Percentiles rank a stretch among this genome's conserved stretches.
Conservation (phyloP, 805 yeast species). For the Hanseniaspora lachancei region DNA sequence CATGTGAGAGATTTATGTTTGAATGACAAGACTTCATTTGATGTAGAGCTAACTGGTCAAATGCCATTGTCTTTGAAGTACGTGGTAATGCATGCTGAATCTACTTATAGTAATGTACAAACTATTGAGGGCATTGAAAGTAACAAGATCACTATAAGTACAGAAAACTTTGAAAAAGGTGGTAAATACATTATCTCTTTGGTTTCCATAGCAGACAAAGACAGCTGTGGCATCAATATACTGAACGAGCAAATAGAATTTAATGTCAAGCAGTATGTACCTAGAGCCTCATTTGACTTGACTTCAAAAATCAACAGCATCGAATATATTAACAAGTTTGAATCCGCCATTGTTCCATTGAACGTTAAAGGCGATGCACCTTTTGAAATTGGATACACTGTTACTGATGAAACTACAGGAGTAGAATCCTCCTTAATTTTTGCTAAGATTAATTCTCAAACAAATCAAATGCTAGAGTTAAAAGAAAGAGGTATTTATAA, state of each 20-base stretch:
- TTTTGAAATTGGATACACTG: conserved; percentile 30
- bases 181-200: conserved; percentile 61
- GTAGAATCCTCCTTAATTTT: conserved; percentile 14
- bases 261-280: conserved; percentile 58
- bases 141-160: conserved; percentile 32
- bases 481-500: conserved; percentile 37
- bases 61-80: conserved; percentile 65
- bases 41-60: conserved; percentile 59
- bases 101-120: conserved; percentile 36
- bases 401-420: neutral
- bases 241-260: conserved; percentile 51
- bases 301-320: conserved; percentile 26
- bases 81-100: conserved; percentile 46
- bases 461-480: conserved; percentile 29
- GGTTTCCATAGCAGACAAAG: conserved; percentile 56
- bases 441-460: conserved; percentile 19
- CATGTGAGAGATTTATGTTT: conserved; percentile 31
- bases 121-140: conserved; percentile 31
- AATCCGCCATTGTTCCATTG: conserved; percentile 44
- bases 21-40: conserved; percentile 35
- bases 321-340: conserved; percentile 48
- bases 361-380: conserved; percentile 47
- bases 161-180: conserved; percentile 48
- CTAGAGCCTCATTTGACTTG: conserved; percentile 39
- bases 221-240: conserved; percentile 63